Evolutionary conservation across 2,329 filamentous ascomycete genomes (phyloP), one percentile per base, ranked within the genome.

Genomic region (Graphilbum sp.): DNA sequence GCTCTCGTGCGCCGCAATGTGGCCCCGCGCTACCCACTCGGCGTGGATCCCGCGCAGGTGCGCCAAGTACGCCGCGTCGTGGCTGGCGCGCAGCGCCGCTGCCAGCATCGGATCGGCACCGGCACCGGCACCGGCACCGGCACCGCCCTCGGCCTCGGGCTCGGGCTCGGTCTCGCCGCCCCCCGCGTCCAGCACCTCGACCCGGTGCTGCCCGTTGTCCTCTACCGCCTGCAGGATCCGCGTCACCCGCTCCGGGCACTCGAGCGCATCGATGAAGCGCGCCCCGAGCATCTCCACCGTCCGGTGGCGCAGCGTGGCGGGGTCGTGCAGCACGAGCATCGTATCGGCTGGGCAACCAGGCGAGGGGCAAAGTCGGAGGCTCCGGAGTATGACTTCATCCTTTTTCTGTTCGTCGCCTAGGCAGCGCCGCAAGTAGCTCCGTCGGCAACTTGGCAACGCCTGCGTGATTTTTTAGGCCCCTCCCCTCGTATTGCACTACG

Each of bases 11-110:
- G 38, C 29, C 8, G 40, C 36, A 12, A 51, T 41, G 12, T 46
- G 32, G 10, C 42, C 47, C 6, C 29, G 24, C 5, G 31, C 23
- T 6, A 43, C 38, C 40, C 41, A 48, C 11, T 43, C 39, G 3
- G 16, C 21, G 37, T 45, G 45, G 17, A 46, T 41, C 5, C 41
- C 42, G 18, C 32, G 39, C 4, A 49, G 41, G 17, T 49, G 46
- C 15, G 30, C 16, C 25, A 49, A 35, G 33, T 49, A 49, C 2
- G 31, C 37, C 13, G 45, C 18, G 30, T 42, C 43, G 36, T 49
- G 47, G 20, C 45, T 44, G 13, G 39, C 41, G 9, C 29, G 13
- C 5, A 44, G 8, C 41, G 24, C n/a, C 21, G 23, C 17, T 25
- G 32, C 19, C 13, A 34, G 19, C 10, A 34, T 10, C 8, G 32